Percentiles rank a stretch among this genome's conserved stretches.
Conservation (phyloP, 495 filamentous ascomycete genomes). For the Tuber magnatum region DNA sequence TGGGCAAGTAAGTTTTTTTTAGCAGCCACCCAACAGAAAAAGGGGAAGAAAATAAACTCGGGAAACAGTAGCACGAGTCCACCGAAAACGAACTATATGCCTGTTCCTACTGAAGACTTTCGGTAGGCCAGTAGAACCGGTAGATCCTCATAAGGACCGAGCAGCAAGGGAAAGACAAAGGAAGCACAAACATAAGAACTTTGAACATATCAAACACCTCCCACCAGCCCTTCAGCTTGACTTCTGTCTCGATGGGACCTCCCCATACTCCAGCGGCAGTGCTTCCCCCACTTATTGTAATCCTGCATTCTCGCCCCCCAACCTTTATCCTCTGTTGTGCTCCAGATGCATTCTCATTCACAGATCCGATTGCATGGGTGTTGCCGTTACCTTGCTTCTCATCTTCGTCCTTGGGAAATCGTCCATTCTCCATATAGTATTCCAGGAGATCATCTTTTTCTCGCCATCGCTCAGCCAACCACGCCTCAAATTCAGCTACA, state of each 20-base stretch:
- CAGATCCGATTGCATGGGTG: background rate
- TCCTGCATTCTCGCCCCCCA: constrained; percentile 12
- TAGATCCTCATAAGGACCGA: background rate
- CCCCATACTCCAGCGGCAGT: constrained; percentile 29
- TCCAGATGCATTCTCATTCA: background rate
- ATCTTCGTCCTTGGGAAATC: constrained; percentile 56
- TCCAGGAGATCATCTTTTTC: constrained; percentile 76
- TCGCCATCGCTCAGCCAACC: constrained; percentile 67
- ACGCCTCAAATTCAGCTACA: constrained; percentile 58
- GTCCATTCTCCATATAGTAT: constrained; percentile 58
- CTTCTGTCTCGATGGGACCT: constrained; percentile 47
- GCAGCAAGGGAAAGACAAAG: background rate
- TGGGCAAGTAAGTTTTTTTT: background rate
- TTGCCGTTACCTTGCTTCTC: constrained; percentile 31
- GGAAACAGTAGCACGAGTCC: background rate
- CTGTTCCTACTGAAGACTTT: background rate
- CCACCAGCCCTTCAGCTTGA: constrained; percentile 45
- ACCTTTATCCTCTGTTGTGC: constrained; percentile 20
- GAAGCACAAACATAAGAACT: constrained; percentile 42
- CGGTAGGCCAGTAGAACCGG: background rate
- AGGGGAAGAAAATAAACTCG: background rate
- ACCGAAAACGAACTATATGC: background rate
- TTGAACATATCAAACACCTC: constrained; percentile 55
- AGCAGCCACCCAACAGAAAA: background rate
- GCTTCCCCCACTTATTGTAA: constrained; percentile 20